Conservation (phyloP, 768 basidiomycete genomes). For the Suillus americanus region DNA sequence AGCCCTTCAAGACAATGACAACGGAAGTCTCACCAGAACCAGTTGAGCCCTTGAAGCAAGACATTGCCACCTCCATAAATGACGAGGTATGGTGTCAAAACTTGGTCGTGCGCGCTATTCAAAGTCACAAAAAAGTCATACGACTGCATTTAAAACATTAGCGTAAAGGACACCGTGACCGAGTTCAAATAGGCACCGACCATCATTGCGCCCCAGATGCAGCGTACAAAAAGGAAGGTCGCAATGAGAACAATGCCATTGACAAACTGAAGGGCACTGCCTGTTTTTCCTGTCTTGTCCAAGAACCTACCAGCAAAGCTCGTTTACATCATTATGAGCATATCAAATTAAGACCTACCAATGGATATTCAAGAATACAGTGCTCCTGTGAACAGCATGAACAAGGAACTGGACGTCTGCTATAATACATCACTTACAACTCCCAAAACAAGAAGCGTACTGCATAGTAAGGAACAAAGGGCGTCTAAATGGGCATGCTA, state of each 20-base stretch:
- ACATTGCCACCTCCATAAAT: conserved; percentile 61
- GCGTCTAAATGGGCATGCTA: conserved; percentile 39
- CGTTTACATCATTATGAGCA: not conserved
- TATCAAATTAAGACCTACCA: conserved; percentile 49
- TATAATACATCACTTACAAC: conserved; percentile 41
- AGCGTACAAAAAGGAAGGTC: conserved; percentile 68
- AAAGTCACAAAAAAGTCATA: conserved; percentile 65
- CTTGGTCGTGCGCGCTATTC: conserved; percentile 48
- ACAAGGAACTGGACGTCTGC: conserved; percentile 4
- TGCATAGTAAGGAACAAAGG: conserved; percentile 80
- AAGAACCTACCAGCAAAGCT: conserved; percentile 51
- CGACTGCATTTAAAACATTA: conserved; percentile 43
- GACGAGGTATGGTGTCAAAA: conserved; percentile 50
- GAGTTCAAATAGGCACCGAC: conserved; percentile 19
- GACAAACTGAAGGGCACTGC: conserved; percentile 61
- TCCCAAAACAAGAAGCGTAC: conserved; percentile 84
- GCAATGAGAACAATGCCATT: conserved; percentile 69
- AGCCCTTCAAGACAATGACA: not conserved
- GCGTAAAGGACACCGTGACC: not conserved
- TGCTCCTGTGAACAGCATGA: conserved; percentile 49
- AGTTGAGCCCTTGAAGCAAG: conserved; percentile 70
- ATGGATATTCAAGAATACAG: conserved; percentile 85
- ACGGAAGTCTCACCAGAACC: conserved; percentile 63
- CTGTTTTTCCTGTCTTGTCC: conserved; percentile 75
- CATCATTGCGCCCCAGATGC: conserved; percentile 66